Conservation (phyloP, 306 rosid species). For the Hippophae rhamnoides region DNA sequence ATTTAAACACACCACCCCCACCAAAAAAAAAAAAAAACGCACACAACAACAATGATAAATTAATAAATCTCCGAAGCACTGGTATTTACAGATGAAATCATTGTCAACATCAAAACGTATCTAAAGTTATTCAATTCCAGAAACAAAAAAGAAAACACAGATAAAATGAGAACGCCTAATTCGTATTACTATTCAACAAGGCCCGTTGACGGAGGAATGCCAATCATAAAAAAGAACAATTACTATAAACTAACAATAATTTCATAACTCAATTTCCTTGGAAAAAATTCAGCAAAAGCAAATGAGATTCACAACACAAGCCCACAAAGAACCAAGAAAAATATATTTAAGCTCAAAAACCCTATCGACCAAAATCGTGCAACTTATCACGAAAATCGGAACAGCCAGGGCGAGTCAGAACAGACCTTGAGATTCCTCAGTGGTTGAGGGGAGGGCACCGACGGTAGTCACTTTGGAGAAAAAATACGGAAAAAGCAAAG, state of each 20-base stretch:
- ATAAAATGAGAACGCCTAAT: too few relatives aligned
- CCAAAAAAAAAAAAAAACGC: too few relatives aligned
- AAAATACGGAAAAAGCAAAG: constrained; percentile 43
- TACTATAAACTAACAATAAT: not conserved
- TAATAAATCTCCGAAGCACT: too few relatives aligned
- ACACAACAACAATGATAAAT: too few relatives aligned
- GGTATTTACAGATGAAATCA: too few relatives aligned
- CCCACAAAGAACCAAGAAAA: not conserved
- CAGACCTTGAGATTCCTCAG: constrained; percentile 29
- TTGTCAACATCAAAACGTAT: too few relatives aligned
- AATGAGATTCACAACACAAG: not conserved
- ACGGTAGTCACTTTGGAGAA: constrained; percentile 26
- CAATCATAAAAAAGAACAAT: too few relatives aligned
- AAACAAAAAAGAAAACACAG: too few relatives aligned
- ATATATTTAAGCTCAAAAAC: constrained; percentile 4
- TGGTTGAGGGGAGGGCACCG: constrained; percentile 18
- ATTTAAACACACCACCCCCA: too few relatives aligned
- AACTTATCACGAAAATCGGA: not conserved
- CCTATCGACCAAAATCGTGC: constrained; percentile 3
- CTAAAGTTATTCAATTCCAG: too few relatives aligned
- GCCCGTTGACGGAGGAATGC: too few relatives aligned
- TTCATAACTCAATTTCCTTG: not conserved
- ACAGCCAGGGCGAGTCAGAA: not conserved
- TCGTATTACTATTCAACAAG: too few relatives aligned
- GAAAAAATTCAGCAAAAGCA: not conserved